Evolutionary conservation across 352 stramenopile species (phyloP).

Genomic region (Aphanomyces cochlioides): DNA sequence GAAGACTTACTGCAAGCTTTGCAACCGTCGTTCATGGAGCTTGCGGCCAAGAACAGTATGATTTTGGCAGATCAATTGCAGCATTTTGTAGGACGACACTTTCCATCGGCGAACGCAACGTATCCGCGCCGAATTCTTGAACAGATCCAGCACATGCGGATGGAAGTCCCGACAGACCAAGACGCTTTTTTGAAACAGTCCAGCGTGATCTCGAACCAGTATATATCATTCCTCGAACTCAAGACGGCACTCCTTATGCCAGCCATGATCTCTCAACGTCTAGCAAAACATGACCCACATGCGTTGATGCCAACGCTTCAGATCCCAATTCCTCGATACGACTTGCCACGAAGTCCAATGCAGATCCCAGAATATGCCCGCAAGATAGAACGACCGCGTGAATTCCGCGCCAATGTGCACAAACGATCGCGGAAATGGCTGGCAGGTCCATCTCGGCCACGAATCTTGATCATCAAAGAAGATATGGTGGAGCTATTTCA

Average conservation of each 20-base stretch:
- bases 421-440: slow-evolving; percentile 30
- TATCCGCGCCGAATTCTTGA: slow-evolving; percentile 23
- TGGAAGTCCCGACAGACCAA: slow-evolving; percentile 22
- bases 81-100: slow-evolving; percentile 24
- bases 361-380: not conserved
- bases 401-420: slow-evolving; percentile 26
- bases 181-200: slow-evolving; percentile 11
- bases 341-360: not conserved
- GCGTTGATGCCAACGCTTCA: not conserved
- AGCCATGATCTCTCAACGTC: slow-evolving; percentile 26
- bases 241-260: slow-evolving; percentile 26
- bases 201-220: slow-evolving; percentile 22
- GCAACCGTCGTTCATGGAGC: slow-evolving; percentile 24
- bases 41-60: slow-evolving; percentile 29
- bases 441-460: slow-evolving; percentile 14
- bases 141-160: slow-evolving; percentile 28
- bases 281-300: slow-evolving; percentile 19
- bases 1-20: slow-evolving; percentile 26
- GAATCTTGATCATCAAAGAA: slow-evolving; percentile 26
- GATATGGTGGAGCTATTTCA: slow-evolving; percentile 27
- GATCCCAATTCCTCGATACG: not conserved
- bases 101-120: slow-evolving; percentile 4
- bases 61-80: slow-evolving; percentile 19
- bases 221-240: slow-evolving; percentile 29
- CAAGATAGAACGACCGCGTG: slow-evolving; percentile 4